Conservation (phyloP, 768 basidiomycete species). For the Gloeostereum incarnatum region DNA sequence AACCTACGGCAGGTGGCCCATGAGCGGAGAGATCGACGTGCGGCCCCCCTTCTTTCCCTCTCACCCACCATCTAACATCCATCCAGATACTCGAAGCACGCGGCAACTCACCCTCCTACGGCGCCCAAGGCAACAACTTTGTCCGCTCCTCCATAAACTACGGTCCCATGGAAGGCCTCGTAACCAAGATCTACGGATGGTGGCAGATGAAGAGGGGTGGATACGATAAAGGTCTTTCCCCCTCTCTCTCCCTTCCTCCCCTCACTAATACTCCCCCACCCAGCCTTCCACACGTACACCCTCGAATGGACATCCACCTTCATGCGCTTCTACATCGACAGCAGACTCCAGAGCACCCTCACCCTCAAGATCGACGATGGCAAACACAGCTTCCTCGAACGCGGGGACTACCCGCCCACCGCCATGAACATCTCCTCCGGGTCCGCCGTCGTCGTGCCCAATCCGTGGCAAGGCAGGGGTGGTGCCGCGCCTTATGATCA, state of each 20-base stretch:
- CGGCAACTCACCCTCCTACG: slow-evolving; percentile 48
- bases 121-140: slow-evolving; percentile 47
- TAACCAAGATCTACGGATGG: slow-evolving; percentile 56
- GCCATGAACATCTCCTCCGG: slow-evolving; percentile 48
- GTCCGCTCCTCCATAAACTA: slow-evolving; percentile 60
- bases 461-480: slow-evolving; percentile 56
- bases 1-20: slow-evolving; percentile 70
- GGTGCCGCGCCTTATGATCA: slow-evolving; percentile 78
- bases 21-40: slow-evolving; percentile 42
- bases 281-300: slow-evolving; percentile 60
- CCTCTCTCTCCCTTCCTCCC: no score
- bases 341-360: slow-evolving; percentile 53
- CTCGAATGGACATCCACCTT: slow-evolving; percentile 72
- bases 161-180: slow-evolving; percentile 39
- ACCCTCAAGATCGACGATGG: slow-evolving; percentile 44
- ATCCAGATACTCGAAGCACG: slow-evolving; percentile 42
- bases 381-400: slow-evolving; percentile 53
- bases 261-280: no score
- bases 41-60: slow-evolving; percentile 19
- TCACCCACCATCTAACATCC: slow-evolving; percentile 7
- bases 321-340: slow-evolving; percentile 72
- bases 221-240: no score
- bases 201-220: slow-evolving; percentile 36
- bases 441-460: slow-evolving; percentile 37
- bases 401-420: slow-evolving; percentile 58